These are phyloP conservation scores for Chlorella sp. DNA, from an alignment of 139 green algal species.

Conservation along the genomic window DNA sequence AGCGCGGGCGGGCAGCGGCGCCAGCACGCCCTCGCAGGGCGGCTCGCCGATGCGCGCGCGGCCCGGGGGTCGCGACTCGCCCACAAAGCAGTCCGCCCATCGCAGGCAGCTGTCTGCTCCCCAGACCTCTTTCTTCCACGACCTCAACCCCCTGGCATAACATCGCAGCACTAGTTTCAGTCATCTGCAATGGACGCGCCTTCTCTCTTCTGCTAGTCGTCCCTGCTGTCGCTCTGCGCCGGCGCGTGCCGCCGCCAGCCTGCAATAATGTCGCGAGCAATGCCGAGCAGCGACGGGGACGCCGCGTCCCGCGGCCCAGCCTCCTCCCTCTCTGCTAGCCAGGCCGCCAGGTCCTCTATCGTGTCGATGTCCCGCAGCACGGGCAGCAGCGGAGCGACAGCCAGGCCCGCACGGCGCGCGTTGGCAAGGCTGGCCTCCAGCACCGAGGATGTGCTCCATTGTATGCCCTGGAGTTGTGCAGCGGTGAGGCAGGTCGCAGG, in stretches of 20 bases:
- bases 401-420: constrained; percentile 34
- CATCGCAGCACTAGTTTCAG: not conserved
- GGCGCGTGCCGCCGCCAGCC: no score
- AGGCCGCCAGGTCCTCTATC: constrained; percentile 41
- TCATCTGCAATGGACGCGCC: constrained; percentile 1
- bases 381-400: constrained; percentile 42
- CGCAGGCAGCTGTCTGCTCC: not conserved
- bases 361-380: constrained; percentile 59
- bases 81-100: constrained; percentile 4
- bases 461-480: constrained; percentile 41
- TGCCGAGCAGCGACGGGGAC: no score
- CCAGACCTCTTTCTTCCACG: constrained; percentile 5
- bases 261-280: no score
- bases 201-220: not conserved
- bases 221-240: not conserved
- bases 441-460: constrained; percentile 58
- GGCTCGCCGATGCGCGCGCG: not conserved
- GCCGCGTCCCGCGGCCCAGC: no score
- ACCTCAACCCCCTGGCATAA: constrained; percentile 2
- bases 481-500: not conserved
- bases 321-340: no score
- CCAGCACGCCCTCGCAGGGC: not conserved
- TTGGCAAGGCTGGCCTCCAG: constrained; percentile 29
- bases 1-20: not conserved
- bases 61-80: not conserved